Conservation (phyloP, 345 rosid species). For the Moricandia arvensis region DNA sequence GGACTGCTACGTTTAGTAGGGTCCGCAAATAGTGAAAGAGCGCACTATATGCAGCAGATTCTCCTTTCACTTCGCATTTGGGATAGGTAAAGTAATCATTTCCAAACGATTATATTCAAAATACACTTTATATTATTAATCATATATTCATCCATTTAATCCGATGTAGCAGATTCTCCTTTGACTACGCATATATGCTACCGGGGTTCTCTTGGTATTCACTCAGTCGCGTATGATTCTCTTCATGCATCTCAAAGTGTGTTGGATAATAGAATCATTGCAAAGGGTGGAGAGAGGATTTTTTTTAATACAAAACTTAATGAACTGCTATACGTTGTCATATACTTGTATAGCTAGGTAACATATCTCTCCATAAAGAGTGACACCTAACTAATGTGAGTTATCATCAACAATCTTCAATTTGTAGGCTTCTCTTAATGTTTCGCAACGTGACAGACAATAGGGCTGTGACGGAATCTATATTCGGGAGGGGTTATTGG, state of each 20-base stretch:
- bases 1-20: too few relatives aligned
- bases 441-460: constrained; percentile 63
- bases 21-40: too few relatives aligned
- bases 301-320: constrained; percentile 11
- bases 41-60: too few relatives aligned
- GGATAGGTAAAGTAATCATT: background rate
- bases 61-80: constrained; percentile 5
- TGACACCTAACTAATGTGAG: constrained; percentile 6
- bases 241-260: background rate
- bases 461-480: too few relatives aligned
- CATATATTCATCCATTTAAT: too few relatives aligned
- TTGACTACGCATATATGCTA: too few relatives aligned
- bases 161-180: too few relatives aligned
- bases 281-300: background rate
- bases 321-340: constrained; percentile 27
- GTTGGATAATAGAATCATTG: background rate
- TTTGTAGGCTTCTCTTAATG: constrained; percentile 75
- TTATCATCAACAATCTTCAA: constrained; percentile 64
- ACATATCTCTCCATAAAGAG: too few relatives aligned
- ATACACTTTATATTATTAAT: background rate
- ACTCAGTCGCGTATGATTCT: background rate
- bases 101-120: background rate
- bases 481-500: too few relatives aligned
- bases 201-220: background rate
- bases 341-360: too few relatives aligned